Base-by-base conservation (phyloP, 2,329 filamentous ascomycete species). In the Colletotrichum acutatum region DNA sequence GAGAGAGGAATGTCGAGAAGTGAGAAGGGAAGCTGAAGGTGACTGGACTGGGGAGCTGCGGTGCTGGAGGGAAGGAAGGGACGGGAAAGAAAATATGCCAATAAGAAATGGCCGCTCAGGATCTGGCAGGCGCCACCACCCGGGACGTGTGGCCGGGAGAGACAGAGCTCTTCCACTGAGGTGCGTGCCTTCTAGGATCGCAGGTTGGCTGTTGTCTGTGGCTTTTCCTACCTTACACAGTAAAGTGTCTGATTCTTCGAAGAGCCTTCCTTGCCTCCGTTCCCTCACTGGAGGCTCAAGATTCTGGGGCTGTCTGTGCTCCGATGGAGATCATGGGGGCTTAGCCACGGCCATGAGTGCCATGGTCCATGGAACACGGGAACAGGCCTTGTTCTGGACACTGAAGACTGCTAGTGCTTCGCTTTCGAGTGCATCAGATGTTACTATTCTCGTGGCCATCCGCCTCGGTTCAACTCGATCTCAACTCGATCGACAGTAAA, bases 341-440 rank as follows among this genome's bases (percentile, higher is more conserved):
- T 46, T 42, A 37, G 66, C 66, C 58, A 16, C 16, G 37, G 14
- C 34, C 34, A 14, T 16, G 34, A 34, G 32, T 34, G 32, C 4
- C 34, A 42, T 42, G 34, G 34, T 8, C 37, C 37, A 42, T 42
- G 37, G 37, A 52, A 67, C 42, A 54, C 32, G 26, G 53, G 54
- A 60, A 64, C 59, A 42, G 65, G 66, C 59, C 58, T 59, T 11
- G 42, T 72, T 68, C 53, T 63, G 59, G 69, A 61, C 53, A 24
- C 58, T 68, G 52, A 57, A 37, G 62, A 22, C 22, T 59, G n/a
- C 37, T 53, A 30, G 56, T 26, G 32, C 49, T 30, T 14, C 34
- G 32, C 49, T 30, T n/a, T 5, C 16, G 16, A 53, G 7, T 62
- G 58, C 24, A 68, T 68, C 69, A 58, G 52, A 68, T 37, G 57